phyloP scores from a whole-genome alignment of 164 flowering plant species.

The Cinnamomum chago region DNA sequence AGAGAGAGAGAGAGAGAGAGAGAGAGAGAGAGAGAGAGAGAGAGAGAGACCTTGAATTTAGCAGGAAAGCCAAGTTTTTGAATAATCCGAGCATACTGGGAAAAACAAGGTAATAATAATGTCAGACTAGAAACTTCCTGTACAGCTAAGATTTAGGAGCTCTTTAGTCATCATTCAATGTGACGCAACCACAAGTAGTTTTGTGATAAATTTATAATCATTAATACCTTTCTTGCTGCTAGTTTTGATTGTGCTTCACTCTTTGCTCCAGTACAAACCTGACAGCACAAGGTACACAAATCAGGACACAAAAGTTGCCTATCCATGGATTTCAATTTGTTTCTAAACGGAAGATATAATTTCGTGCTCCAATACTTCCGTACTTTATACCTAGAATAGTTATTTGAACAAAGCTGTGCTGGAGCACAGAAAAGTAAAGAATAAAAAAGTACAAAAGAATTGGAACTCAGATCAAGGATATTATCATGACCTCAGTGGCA shows the following conservation, averaged over 20 bases:
- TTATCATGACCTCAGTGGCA: no score
- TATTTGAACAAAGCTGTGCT: no score
- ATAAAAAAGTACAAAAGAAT: no score
- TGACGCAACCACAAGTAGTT: not conserved
- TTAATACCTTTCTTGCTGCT: slow-evolving; percentile 81
- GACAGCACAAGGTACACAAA: not conserved
- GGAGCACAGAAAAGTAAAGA: no score
- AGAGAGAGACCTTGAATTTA: slow-evolving; percentile 63
- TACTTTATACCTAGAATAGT: no score
- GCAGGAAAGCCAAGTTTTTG: slow-evolving; percentile 95
- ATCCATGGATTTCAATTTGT: no score
- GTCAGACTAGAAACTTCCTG: not conserved
- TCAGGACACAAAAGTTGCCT: no score
- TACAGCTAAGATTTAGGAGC: not conserved
- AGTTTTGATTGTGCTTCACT: slow-evolving; percentile 87
- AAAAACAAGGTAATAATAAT: not conserved
- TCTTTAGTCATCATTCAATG: not conserved
- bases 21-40: no score
- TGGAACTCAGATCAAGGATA: no score
- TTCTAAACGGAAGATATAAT: no score
- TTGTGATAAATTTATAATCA: not conserved
- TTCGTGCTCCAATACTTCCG: no score
- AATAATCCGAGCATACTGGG: slow-evolving; percentile 90
- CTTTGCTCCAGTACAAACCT: slow-evolving; percentile 99
- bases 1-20: no score